Conservation (phyloP, 2,329 filamentous ascomycete species). For the Fusarium begoniae region DNA sequence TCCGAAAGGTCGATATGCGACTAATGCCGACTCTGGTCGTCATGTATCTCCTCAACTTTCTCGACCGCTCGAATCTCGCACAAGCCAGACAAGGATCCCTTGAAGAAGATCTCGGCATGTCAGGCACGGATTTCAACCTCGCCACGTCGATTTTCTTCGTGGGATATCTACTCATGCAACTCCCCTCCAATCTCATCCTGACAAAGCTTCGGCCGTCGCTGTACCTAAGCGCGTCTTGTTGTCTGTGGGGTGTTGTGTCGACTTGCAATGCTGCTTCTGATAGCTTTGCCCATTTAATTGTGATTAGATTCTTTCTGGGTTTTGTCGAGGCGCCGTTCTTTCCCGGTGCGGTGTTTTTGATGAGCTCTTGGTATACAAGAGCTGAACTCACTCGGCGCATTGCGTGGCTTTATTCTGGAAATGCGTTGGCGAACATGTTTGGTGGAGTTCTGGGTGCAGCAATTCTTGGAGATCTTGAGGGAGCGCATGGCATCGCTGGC, state of each 20-base stretch:
- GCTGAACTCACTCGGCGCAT: constrained; percentile 65
- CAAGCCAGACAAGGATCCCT: constrained; percentile 64
- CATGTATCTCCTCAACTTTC: constrained; percentile 66
- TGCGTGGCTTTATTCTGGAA: constrained; percentile 67
- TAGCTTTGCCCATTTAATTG: constrained; percentile 54
- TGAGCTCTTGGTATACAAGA: constrained; percentile 58
- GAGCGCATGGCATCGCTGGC: constrained; percentile 62
- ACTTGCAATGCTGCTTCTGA: constrained; percentile 58
- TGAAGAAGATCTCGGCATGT: constrained; percentile 62
- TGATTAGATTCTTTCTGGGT: constrained; percentile 56
- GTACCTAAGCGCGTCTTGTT: constrained; percentile 61
- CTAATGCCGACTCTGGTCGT: constrained; percentile 63
- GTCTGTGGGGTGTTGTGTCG: constrained; percentile 52
- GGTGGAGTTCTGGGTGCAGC: constrained; percentile 61
- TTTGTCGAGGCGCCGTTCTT: constrained; percentile 61
- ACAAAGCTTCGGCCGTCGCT: constrained; percentile 62
- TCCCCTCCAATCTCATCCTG: constrained; percentile 68
- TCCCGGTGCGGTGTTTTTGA: constrained; percentile 57
- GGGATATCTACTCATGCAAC: constrained; percentile 68
- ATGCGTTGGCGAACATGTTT: constrained; percentile 61
- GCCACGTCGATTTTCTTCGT: constrained; percentile 70
- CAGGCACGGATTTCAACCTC: constrained; percentile 65
- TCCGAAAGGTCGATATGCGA: constrained; percentile 62
- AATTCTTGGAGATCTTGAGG: constrained; percentile 55
- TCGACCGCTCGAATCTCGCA: constrained; percentile 63